A percentile compares a stretch with the other conserved stretches of the same genome.
Conservation (phyloP, 352 stramenopile species). For the Phytopythium oedochilum region DNA sequence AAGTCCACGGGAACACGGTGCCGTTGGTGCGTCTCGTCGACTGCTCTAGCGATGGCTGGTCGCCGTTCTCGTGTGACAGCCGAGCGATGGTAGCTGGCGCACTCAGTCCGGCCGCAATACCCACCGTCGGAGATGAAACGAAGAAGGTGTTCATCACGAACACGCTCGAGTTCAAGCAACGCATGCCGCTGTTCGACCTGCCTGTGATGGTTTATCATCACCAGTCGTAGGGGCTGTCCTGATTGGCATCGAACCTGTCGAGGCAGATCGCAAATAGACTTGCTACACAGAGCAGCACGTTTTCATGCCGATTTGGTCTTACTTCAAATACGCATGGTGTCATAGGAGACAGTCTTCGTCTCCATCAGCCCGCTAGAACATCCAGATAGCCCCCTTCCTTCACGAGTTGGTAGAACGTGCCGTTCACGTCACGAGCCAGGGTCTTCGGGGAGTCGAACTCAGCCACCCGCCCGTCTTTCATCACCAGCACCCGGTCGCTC, state of each 20-base stretch:
- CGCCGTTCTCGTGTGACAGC: constrained; percentile 6
- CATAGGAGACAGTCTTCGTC: too few relatives aligned
- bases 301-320: not conserved
- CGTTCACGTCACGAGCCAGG: constrained; percentile 14
- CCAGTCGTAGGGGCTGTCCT: not conserved
- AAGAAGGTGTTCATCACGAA: constrained; percentile 20
- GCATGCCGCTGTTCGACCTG: constrained; percentile 10
- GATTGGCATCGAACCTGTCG: not conserved
- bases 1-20: constrained; percentile 45
- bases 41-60: constrained; percentile 16
- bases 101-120: constrained; percentile 4
- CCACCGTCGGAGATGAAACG: not conserved
- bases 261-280: not conserved
- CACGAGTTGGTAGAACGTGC: constrained; percentile 4
- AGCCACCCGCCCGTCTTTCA: constrained; percentile 77
- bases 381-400: constrained; percentile 17
- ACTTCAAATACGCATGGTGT: too few relatives aligned
- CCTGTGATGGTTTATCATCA: not conserved
- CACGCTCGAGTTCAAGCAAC: constrained; percentile 21
- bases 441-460: constrained; percentile 77
- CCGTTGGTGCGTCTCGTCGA: constrained; percentile 13
- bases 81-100: constrained; percentile 11
- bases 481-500: constrained; percentile 79
- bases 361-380: constrained; percentile 5
- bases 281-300: too few relatives aligned